Conservation (phyloP, 306 rosid genomes). For the Vigna trinervia region DNA sequence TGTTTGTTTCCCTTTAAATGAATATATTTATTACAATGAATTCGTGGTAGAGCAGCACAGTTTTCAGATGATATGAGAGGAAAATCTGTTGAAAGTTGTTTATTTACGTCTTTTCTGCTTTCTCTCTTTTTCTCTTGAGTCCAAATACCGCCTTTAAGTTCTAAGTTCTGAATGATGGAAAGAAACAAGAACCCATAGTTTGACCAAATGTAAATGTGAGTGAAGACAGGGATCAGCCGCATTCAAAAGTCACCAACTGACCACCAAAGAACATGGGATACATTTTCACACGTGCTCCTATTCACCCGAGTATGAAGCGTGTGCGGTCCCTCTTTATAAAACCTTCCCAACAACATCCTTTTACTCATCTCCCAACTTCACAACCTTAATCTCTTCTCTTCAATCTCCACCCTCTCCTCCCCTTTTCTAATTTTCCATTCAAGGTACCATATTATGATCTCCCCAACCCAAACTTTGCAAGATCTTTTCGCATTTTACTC, state of each 20-base stretch:
- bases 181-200: constrained; percentile 49
- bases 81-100: too few species aligned
- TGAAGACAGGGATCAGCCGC: constrained; percentile 42
- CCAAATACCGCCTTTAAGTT: too few species aligned
- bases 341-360: background rate
- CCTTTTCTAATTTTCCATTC: constrained; percentile 24
- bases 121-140: too few species aligned
- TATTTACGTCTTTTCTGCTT: too few species aligned
- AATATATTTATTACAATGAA: too few species aligned
- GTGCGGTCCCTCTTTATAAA: constrained; percentile 38
- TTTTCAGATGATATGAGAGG: too few species aligned
- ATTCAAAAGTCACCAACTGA: constrained; percentile 41
- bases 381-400: background rate
- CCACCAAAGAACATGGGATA: background rate
- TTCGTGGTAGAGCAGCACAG: too few species aligned
- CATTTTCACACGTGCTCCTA: constrained; percentile 49
- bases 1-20: too few species aligned
- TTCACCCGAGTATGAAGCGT: constrained; percentile 39
- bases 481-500: background rate
- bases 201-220: constrained; percentile 48
- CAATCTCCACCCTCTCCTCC: background rate
- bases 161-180: background rate
- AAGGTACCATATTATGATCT: constrained; percentile 26
- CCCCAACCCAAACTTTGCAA: background rate
- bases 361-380: constrained; percentile 10